These are phyloP conservation scores for Gomphus bonarii DNA, from an alignment of 1,284 basidiomycete species.

Conservation along the genomic window DNA sequence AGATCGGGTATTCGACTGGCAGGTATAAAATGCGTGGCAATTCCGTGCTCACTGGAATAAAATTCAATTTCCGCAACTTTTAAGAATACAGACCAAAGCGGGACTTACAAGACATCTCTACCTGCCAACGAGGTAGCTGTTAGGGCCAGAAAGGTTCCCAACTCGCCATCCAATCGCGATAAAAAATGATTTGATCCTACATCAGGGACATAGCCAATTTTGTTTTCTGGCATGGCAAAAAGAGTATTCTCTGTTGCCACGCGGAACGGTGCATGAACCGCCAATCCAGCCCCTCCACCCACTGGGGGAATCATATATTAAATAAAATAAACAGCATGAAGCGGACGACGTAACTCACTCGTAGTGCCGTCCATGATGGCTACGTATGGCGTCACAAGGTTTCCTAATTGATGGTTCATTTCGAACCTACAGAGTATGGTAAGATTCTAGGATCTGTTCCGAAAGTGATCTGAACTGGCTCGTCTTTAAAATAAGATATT, in stretches of 20 bases:
- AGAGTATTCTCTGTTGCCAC: conserved; percentile 89
- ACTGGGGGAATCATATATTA: conserved; percentile 36
- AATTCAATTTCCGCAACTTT: conserved; percentile 4
- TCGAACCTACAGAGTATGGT: conserved; percentile 54
- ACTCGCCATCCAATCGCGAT: conserved; percentile 80
- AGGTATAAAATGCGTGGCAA: conserved; percentile 87
- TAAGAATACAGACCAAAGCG: conserved; percentile 6
- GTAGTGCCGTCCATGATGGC: conserved; percentile 87
- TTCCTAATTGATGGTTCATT: conserved; percentile 78
- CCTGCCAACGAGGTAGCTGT: conserved; percentile 71
- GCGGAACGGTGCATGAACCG: conserved; percentile 82
- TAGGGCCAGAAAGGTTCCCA: conserved; percentile 91
- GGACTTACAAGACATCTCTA: conserved; percentile 72
- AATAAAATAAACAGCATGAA: neutral
- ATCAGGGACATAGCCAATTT: conserved; percentile 84
- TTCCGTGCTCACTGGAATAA: conserved; percentile 62
- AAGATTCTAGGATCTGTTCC: neutral
- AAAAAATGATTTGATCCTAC: conserved; percentile 91
- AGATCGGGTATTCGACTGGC: conserved; percentile 65
- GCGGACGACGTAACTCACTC: conserved; percentile 43
- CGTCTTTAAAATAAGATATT: conserved; percentile 82
- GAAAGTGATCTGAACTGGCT: conserved; percentile 39
- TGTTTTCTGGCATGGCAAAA: conserved; percentile 97
- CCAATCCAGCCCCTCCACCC: conserved; percentile 93
- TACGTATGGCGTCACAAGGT: conserved; percentile 79